A percentile compares a stretch with the other conserved stretches of the same genome.
phyloP scores from a whole-genome alignment of 495 filamentous ascomycete genomes.

The Podospora tetraspora region DNA sequence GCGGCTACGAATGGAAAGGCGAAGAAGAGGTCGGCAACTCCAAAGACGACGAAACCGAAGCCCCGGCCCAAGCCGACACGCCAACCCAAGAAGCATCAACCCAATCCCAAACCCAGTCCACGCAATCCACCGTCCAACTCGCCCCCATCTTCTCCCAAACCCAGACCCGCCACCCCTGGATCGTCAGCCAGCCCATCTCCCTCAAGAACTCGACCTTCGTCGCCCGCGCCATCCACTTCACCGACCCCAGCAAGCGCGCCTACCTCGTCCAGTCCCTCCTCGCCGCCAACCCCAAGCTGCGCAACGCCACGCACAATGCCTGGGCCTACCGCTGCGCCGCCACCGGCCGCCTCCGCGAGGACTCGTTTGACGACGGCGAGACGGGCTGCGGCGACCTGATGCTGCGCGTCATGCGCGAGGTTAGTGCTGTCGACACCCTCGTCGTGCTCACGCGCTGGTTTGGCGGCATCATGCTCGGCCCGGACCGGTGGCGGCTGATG shows the following conservation, averaged over 20 bases:
- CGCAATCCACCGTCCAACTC: neutral
- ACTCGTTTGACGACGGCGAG: constrained; percentile 92
- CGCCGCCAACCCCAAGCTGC: constrained; percentile 34
- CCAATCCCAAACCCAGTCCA: neutral
- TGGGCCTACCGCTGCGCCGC: constrained; percentile 44
- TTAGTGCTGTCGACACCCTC: constrained; percentile 72
- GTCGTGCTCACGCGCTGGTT: constrained; percentile 94
- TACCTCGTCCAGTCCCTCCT: constrained; percentile 38
- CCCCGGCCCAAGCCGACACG: constrained; percentile 11
- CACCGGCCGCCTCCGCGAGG: constrained; percentile 52
- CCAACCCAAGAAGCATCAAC: neutral
- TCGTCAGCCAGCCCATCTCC: constrained; percentile 38
- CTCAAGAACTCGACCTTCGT: constrained; percentile 48
- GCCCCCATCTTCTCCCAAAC: neutral
- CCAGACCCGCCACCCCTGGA: constrained; percentile 23
- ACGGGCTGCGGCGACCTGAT: constrained; percentile 76
- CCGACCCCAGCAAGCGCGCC: constrained; percentile 32
- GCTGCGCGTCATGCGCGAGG: constrained; percentile 72
- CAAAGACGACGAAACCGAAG: constrained; percentile 23
- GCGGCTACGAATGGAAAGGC: constrained; percentile 65
- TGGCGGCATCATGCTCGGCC: constrained; percentile 78
- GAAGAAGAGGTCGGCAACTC: constrained; percentile 29
- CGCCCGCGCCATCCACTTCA: constrained; percentile 42
- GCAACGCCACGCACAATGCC: constrained; percentile 48
- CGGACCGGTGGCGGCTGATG: constrained; percentile 65